Conservation (phyloP, 1,139 yeast species). For the Blastobotrys buckinghamii region DNA sequence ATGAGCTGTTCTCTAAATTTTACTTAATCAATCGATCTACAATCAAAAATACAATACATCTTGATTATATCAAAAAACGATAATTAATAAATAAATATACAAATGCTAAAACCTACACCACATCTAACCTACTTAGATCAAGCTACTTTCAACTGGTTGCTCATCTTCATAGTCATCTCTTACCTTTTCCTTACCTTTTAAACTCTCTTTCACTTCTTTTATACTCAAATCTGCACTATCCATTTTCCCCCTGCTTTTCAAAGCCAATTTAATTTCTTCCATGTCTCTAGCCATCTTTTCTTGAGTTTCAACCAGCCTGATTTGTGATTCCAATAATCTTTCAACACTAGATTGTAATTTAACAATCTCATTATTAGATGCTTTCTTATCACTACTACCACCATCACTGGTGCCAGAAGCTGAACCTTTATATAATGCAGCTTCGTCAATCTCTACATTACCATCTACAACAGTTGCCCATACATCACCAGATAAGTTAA, state of each 20-base stretch:
- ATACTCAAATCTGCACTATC: no score
- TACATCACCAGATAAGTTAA: constrained; percentile 4
- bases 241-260: no score
- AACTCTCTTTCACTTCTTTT: no score
- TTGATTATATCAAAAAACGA: no score
- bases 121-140: not conserved
- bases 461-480: constrained; percentile 2
- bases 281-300: not conserved
- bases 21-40: no score
- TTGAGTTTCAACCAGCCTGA: not conserved
- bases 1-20: no score
- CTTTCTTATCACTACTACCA: no score
- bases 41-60: no score
- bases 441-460: not conserved
- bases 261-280: not conserved
- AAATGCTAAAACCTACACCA: no score
- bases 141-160: not conserved
- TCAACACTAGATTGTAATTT: no score
- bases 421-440: no score
- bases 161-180: not conserved
- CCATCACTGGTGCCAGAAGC: no score
- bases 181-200: not conserved
- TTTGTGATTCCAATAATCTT: not conserved
- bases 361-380: not conserved
- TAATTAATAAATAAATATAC: not conserved